A percentile compares a stretch with the other conserved stretches of the same genome.
Conservation (phyloP, 1,284 basidiomycete genomes). For the Austroboletus niveus region DNA sequence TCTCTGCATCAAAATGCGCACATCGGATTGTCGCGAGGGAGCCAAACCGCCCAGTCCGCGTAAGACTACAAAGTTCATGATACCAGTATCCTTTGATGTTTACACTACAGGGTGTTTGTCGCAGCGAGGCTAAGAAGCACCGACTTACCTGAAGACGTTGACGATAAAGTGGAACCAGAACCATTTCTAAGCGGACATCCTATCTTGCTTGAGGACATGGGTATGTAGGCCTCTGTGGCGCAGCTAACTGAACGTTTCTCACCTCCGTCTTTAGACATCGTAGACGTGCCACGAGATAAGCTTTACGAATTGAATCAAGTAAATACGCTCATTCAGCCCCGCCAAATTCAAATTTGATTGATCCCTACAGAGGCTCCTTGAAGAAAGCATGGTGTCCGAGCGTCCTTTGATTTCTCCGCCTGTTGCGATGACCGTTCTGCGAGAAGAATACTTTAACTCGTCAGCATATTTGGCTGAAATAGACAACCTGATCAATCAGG, state of each 20-base stretch:
- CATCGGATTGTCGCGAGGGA: neutral
- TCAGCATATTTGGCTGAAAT: conserved; percentile 65
- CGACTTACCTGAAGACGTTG: conserved; percentile 21
- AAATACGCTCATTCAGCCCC: neutral
- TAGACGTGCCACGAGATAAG: conserved; percentile 35
- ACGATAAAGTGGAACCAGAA: conserved; percentile 3
- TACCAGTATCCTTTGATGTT: neutral
- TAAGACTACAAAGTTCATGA: conserved; percentile 8
- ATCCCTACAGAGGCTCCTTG: conserved; percentile 40
- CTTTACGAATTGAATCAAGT: conserved; percentile 54
- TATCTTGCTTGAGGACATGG: conserved; percentile 32
- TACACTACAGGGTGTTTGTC: neutral
- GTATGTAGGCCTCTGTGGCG: conserved; percentile 10
- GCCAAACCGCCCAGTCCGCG: conserved; percentile 26
- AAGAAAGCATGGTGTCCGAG: conserved; percentile 45
- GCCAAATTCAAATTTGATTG: conserved; percentile 3
- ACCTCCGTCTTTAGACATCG: conserved; percentile 25
- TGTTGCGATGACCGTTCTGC: conserved; percentile 48
- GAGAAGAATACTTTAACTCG: conserved; percentile 63
- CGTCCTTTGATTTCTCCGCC: conserved; percentile 53
- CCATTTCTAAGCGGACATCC: conserved; percentile 30
- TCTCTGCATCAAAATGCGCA: conserved; percentile 15
- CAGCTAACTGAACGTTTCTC: neutral
- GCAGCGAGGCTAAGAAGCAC: conserved; percentile 30
- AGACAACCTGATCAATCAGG: conserved; percentile 53